Percentiles rank a stretch among this genome's conserved stretches.
phyloP scores from a whole-genome alignment of 2,329 filamentous ascomycete genomes.

The Allantophomopsis cytisporea region DNA sequence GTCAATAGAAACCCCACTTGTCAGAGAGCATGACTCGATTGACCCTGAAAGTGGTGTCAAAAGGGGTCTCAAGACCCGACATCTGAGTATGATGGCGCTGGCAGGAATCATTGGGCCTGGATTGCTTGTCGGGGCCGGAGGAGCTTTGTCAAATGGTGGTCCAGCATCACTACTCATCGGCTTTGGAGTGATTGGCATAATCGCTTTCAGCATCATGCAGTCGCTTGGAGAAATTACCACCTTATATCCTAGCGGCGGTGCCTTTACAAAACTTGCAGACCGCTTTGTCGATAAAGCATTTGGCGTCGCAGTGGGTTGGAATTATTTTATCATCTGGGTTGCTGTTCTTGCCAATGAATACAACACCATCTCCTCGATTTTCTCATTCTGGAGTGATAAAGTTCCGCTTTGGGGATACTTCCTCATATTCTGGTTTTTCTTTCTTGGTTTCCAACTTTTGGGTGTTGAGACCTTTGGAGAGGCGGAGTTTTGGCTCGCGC shows the following conservation, averaged over 20 bases:
- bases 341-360: slow-evolving; percentile 57
- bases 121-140: slow-evolving; percentile 56
- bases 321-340: slow-evolving; percentile 57
- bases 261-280: slow-evolving; percentile 57
- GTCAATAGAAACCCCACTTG: too few species aligned
- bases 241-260: slow-evolving; percentile 56
- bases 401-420: slow-evolving; percentile 53
- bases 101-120: slow-evolving; percentile 49
- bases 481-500: slow-evolving; percentile 61
- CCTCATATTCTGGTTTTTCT: slow-evolving; percentile 54
- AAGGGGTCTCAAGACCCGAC: slow-evolving; percentile 30
- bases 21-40: slow-evolving; percentile 1
- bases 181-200: slow-evolving; percentile 57
- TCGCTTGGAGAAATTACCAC: slow-evolving; percentile 64
- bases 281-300: slow-evolving; percentile 61
- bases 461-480: slow-evolving; percentile 65
- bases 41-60: slow-evolving; percentile 53
- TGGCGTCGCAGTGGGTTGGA: slow-evolving; percentile 56
- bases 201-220: slow-evolving; percentile 58
- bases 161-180: slow-evolving; percentile 62
- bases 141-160: slow-evolving; percentile 46
- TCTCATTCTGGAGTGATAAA: slow-evolving; percentile 52
- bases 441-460: slow-evolving; percentile 53
- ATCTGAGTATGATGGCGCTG: slow-evolving; percentile 19
- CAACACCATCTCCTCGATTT: slow-evolving; percentile 52